Evolutionary conservation across 257 asterid genomes (phyloP).

Genomic region (Echites panduratus): DNA sequence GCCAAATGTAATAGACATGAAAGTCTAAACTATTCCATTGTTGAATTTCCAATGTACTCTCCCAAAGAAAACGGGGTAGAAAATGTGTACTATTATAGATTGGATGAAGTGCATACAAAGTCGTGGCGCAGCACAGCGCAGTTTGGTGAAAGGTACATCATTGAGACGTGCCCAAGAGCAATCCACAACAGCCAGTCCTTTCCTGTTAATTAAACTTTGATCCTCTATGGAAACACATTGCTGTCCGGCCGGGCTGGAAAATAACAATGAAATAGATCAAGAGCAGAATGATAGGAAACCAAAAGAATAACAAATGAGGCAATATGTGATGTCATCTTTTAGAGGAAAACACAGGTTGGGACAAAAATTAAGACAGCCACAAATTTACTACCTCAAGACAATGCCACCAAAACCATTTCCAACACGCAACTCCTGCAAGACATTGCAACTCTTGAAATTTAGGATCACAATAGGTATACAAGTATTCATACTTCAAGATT

Average conservation of each 20-base stretch:
- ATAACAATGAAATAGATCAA: not conserved
- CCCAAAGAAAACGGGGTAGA: not conserved
- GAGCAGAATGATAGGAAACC: not conserved
- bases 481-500: not conserved
- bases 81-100: not conserved
- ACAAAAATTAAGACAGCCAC: not conserved
- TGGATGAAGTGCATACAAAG: constrained; percentile 52
- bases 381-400: constrained; percentile 56
- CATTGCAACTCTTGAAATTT: not conserved
- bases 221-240: constrained; percentile 93
- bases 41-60: not conserved
- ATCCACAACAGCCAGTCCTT: constrained; percentile 93
- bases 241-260: constrained; percentile 76
- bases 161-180: constrained; percentile 98
- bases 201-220: constrained; percentile 55
- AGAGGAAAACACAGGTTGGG: not conserved
- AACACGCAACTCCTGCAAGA: constrained; percentile 80
- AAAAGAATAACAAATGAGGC: not conserved
- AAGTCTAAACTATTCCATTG: not conserved
- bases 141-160: constrained; percentile 93
- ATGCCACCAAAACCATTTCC: constrained; percentile 81
- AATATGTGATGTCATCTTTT: not conserved
- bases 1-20: not conserved
- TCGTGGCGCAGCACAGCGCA: constrained; percentile 94
- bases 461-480: not conserved